phyloP scores from a whole-genome alignment of 2,329 filamentous ascomycete species.

The Sclerotinia nivalis region DNA sequence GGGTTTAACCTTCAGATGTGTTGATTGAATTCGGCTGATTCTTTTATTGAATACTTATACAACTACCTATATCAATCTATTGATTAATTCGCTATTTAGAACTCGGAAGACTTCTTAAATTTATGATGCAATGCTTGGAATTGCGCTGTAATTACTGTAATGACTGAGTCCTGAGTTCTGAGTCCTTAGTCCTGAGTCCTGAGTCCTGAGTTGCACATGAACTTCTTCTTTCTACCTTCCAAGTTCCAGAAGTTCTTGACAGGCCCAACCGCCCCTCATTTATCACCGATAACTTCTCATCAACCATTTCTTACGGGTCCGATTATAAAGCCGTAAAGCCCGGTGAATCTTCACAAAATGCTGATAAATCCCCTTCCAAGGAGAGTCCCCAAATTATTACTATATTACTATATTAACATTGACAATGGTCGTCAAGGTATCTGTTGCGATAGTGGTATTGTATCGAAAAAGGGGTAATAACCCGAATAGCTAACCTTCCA shows the following conservation, averaged over 20 bases:
- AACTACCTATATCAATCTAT: neutral
- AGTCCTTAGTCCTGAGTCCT: no score
- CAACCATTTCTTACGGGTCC: constrained; percentile 2
- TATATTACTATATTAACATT: no score
- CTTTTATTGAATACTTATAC: neutral
- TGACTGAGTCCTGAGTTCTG: neutral
- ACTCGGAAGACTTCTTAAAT: neutral
- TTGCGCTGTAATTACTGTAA: neutral
- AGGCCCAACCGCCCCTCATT: constrained; percentile 10
- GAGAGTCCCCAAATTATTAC: neutral
- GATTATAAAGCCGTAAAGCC: constrained; percentile 8
- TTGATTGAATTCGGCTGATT: no score
- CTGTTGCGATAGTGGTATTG: neutral
- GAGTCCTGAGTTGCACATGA: no score
- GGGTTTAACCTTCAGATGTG: neutral
- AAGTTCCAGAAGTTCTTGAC: constrained; percentile 5
- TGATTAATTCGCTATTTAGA: neutral
- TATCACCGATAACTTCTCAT: constrained; percentile 1
- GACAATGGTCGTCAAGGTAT: no score
- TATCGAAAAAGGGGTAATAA: neutral
- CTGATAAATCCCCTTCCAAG: neutral
- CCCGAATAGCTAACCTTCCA: neutral
- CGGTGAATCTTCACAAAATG: constrained; percentile 3
- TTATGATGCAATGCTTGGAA: neutral
- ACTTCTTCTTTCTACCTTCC: neutral